Conservation (phyloP, 2,329 filamentous ascomycete genomes). For the Cladosporium sp. region DNA sequence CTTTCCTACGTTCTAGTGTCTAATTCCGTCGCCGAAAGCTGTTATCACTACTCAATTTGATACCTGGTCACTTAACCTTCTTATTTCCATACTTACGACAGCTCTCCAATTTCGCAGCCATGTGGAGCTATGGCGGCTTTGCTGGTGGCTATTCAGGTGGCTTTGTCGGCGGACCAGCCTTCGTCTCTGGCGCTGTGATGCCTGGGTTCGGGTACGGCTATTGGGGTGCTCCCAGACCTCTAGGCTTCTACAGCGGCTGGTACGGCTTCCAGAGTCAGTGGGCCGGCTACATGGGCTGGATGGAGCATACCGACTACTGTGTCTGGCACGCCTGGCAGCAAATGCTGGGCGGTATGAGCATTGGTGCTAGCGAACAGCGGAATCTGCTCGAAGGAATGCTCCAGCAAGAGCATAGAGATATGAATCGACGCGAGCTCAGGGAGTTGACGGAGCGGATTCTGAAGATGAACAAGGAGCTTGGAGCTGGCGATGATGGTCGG, state of each 20-base stretch:
- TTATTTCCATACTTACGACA: neutral
- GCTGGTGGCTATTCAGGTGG: neutral
- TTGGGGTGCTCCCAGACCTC: neutral
- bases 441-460: slow-evolving; percentile 13
- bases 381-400: slow-evolving; percentile 12
- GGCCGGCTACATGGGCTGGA: slow-evolving; percentile 16
- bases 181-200: neutral
- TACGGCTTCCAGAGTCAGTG: slow-evolving; percentile 1
- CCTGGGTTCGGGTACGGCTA: neutral
- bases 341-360: neutral
- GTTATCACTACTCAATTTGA: neutral
- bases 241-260: slow-evolving; percentile 14
- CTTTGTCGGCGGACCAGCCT: neutral
- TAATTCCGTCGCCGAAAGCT: neutral
- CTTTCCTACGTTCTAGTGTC: neutral
- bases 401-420: neutral
- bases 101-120: neutral
- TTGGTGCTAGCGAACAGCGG: slow-evolving; percentile 2
- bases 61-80: neutral
- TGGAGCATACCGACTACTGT: slow-evolving; percentile 12
- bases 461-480: slow-evolving; percentile 12
- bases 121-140: neutral
- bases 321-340: slow-evolving; percentile 19
- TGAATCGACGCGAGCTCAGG: neutral
- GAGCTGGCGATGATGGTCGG: slow-evolving; percentile 16